Evolutionary conservation across 2,329 filamentous ascomycete species (phyloP).

Genomic region (Colletotrichum salicis): DNA sequence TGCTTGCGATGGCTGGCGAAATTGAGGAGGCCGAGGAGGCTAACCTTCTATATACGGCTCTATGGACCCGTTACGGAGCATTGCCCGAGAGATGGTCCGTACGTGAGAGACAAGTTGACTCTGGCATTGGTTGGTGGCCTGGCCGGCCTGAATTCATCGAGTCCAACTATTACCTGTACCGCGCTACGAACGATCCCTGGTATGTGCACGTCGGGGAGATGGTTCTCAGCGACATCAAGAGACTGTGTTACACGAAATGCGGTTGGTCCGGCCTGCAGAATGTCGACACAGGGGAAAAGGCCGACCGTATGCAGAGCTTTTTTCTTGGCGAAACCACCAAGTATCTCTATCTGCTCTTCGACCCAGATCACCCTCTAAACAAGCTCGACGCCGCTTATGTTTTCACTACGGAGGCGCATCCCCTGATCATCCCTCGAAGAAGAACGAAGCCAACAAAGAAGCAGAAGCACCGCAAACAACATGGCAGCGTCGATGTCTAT

Average conservation of each 20-base stretch:
- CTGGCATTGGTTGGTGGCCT: conserved; percentile 92
- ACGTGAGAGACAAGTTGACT: conserved; percentile 83
- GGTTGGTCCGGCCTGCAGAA: conserved; percentile 93
- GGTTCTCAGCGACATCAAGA: conserved; percentile 87
- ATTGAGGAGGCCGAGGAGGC: conserved; percentile 91
- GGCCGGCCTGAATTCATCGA: conserved; percentile 97
- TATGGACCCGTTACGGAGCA: conserved; percentile 95
- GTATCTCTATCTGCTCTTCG: conserved; percentile 93
- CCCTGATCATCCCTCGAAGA: conserved; percentile 79
- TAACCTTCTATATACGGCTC: conserved; percentile 88
- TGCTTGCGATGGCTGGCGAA: conserved; percentile 87
- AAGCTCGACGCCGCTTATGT: conserved; percentile 87
- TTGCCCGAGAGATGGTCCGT: conserved; percentile 95
- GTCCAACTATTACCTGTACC: conserved; percentile 95
- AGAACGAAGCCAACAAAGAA: conserved; percentile 38
- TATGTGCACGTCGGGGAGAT: conserved; percentile 97
- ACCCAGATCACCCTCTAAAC: conserved; percentile 87
- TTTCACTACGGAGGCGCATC: conserved; percentile 96
- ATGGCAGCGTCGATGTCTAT: conserved; percentile 46
- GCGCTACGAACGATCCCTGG: conserved; percentile 93
- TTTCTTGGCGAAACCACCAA: conserved; percentile 97
- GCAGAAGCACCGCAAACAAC: conserved; percentile 26
- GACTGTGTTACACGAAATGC: conserved; percentile 88
- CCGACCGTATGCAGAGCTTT: conserved; percentile 98
- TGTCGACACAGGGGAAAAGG: conserved; percentile 83